Conservation (phyloP, 2,329 filamentous ascomycete species). For the Fusarium sp. region DNA sequence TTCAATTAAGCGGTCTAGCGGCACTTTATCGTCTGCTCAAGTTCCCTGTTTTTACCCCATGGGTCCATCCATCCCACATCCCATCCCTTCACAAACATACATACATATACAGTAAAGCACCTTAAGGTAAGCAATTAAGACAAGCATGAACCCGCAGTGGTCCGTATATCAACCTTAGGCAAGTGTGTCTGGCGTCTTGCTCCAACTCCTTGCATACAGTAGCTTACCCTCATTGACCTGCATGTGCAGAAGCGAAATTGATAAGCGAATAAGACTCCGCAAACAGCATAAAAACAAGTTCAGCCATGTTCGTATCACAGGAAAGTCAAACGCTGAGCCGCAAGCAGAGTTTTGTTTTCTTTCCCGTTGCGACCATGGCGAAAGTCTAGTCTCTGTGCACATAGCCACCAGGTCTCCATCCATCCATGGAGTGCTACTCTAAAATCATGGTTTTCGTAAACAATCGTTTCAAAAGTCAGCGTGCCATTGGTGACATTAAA, state of each 20-base stretch:
- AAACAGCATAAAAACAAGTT: slow-evolving; percentile 26
- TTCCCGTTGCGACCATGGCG: neutral
- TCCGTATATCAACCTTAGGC: slow-evolving; percentile 6
- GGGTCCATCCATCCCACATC: no score
- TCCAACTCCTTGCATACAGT: slow-evolving; percentile 35
- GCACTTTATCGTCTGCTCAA: neutral
- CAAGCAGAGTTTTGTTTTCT: slow-evolving; percentile 35
- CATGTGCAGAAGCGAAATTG: slow-evolving; percentile 37
- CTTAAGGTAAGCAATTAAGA: slow-evolving; percentile 6
- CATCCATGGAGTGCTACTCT: neutral
- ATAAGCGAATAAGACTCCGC: slow-evolving; percentile 31
- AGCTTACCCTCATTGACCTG: slow-evolving; percentile 32
- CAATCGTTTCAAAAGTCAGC: slow-evolving; percentile 11
- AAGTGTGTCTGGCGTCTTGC: slow-evolving; percentile 27
- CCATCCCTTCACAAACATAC: no score
- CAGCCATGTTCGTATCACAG: slow-evolving; percentile 11
- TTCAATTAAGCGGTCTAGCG: slow-evolving; percentile 2
- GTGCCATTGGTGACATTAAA: slow-evolving; percentile 21
- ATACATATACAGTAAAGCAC: no score
- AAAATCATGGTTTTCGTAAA: slow-evolving; percentile 29
- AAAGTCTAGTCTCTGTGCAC: slow-evolving; percentile 17
- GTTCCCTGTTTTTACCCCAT: slow-evolving; percentile 25
- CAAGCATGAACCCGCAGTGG: slow-evolving; percentile 37
- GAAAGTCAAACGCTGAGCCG: slow-evolving; percentile 11
- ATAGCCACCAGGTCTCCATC: slow-evolving; percentile 29